phyloP scores from a whole-genome alignment of 2,329 filamentous ascomycete genomes.

The Colletotrichum sp. region DNA sequence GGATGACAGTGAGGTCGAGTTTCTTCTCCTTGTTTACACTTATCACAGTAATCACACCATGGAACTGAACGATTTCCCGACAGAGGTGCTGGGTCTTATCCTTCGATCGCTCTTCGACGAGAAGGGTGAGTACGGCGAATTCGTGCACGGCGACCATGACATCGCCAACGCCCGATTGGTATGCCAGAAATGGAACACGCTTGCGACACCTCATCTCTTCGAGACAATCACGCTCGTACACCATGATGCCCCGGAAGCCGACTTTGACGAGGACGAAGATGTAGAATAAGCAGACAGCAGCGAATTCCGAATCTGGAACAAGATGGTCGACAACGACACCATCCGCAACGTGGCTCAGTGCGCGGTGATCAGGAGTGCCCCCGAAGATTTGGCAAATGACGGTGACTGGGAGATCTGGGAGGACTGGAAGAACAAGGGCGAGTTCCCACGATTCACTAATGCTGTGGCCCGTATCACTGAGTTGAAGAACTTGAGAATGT shows the following conservation, averaged over 20 bases:
- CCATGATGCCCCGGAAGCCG: neutral
- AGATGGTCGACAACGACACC: neutral
- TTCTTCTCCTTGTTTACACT: neutral
- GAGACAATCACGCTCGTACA: neutral
- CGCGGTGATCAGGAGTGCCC: slow-evolving; percentile 23
- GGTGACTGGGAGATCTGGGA: neutral
- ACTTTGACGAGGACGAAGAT: neutral
- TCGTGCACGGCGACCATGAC: neutral
- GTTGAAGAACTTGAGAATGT: slow-evolving; percentile 9
- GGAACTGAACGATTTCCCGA: neutral
- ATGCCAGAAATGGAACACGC: slow-evolving; percentile 20
- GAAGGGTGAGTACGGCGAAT: neutral
- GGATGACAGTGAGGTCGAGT: neutral
- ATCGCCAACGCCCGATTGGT: slow-evolving; percentile 20
- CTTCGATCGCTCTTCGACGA: neutral
- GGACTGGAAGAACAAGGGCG: neutral
- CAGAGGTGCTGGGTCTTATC: neutral
- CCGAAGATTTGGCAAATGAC: neutral
- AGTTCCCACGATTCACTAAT: neutral
- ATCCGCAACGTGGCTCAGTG: neutral
- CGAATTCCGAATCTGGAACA: slow-evolving; percentile 4
- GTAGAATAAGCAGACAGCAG: neutral
- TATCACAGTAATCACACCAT: neutral
- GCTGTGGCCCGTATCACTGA: slow-evolving; percentile 10
- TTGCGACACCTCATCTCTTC: slow-evolving; percentile 15